Evolutionary conservation across 768 basidiomycete species (phyloP).

Genomic region (Hortiboletus flavorubellus): DNA sequence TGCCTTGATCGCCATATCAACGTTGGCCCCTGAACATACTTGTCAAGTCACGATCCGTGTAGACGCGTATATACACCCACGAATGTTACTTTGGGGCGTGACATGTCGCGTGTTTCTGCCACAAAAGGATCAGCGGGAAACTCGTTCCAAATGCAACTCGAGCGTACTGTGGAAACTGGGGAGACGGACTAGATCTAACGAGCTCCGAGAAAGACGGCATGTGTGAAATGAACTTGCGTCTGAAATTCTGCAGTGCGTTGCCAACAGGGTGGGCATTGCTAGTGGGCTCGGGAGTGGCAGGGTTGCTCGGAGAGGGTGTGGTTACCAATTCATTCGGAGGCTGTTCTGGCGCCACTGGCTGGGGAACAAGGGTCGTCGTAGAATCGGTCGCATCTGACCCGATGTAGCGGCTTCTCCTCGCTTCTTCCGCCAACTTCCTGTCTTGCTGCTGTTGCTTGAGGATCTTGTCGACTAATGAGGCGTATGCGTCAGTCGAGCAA

Average conservation of each 20-base stretch:
- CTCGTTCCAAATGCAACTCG: background rate
- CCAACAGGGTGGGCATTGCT: conserved; percentile 6
- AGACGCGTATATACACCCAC: conserved; percentile 25
- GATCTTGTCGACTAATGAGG: conserved; percentile 76
- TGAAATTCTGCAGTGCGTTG: conserved; percentile 25
- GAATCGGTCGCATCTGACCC: conserved; percentile 15
- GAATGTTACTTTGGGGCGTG: conserved; percentile 43
- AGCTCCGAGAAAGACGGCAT: conserved; percentile 19
- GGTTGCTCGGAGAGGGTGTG: background rate
- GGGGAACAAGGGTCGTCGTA: conserved; percentile 5
- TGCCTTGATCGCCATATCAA: conserved; percentile 67
- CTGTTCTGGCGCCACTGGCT: conserved; percentile 13
- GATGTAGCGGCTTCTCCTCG: conserved; percentile 25
- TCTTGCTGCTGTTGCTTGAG: conserved; percentile 79
- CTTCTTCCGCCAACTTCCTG: conserved; percentile 50
- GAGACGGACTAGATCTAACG: conserved; percentile 11
- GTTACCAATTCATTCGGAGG: conserved; percentile 1
- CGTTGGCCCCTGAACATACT: conserved; percentile 46
- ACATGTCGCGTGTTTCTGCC: conserved; percentile 26
- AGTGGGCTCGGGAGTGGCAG: conserved; percentile 7
- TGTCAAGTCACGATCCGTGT: background rate
- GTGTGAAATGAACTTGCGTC: conserved; percentile 25
- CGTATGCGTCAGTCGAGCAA: conserved; percentile 6
- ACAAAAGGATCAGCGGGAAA: background rate
- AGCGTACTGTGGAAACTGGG: conserved; percentile 20